phyloP scores from a whole-genome alignment of 2,329 filamentous ascomycete genomes.

The Calonectria pauciramosa region DNA sequence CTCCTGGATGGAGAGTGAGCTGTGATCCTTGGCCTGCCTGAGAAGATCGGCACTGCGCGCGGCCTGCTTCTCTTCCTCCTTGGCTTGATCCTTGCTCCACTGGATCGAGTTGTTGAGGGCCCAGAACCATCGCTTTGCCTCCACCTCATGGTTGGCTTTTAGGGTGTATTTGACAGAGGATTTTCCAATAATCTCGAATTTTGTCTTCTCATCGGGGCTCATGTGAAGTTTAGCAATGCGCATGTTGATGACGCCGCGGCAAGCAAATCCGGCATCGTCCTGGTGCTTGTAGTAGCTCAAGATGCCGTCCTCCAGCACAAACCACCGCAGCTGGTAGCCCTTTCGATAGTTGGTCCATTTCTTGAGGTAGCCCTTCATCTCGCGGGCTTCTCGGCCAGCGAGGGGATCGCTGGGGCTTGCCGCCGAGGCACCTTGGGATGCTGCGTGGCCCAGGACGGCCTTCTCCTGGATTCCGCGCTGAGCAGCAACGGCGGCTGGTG shows the following conservation, averaged over 20 bases:
- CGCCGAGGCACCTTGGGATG: constrained; percentile 67
- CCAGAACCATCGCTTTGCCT: constrained; percentile 99
- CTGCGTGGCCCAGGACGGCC: constrained; percentile 86
- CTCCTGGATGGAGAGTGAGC: constrained; percentile 62
- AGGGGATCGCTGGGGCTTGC: constrained; percentile 70
- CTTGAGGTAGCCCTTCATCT: constrained; percentile 99
- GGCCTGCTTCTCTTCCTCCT: constrained; percentile 85
- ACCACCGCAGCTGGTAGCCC: constrained; percentile 97
- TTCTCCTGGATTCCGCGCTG: constrained; percentile 98
- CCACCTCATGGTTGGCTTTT: constrained; percentile 97
- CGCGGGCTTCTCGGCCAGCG: constrained; percentile 87
- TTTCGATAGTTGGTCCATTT: constrained; percentile 99
- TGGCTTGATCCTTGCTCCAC: constrained; percentile 97
- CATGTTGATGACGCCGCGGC: constrained; percentile 99
- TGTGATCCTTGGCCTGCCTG: constrained; percentile 83
- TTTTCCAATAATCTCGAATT: constrained; percentile 98
- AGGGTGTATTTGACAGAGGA: constrained; percentile 98
- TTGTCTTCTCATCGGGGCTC: constrained; percentile 97
- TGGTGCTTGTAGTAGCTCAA: constrained; percentile 99
- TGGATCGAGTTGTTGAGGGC: constrained; percentile 98
- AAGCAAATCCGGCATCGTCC: constrained; percentile 95
- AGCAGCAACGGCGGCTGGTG: constrained; percentile 92
- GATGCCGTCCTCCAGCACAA: constrained; percentile 96
- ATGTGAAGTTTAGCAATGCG: constrained; percentile 94
- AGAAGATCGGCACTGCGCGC: constrained; percentile 81